Conservation (phyloP, 257 asterid species). For the Eucommia ulmoides region DNA sequence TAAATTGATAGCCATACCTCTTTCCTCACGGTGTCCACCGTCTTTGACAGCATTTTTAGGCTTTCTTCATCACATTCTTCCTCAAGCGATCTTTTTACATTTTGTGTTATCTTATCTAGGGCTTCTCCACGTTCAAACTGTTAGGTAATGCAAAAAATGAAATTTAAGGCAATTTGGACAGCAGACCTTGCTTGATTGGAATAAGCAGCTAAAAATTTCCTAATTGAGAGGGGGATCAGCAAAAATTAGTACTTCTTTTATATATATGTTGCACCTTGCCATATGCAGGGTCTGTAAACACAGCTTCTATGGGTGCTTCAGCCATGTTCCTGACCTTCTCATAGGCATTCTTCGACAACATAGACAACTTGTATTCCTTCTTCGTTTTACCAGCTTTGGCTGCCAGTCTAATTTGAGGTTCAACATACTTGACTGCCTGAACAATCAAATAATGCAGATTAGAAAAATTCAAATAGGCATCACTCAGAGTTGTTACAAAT, state of each 20-base stretch:
- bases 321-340: slow-evolving; percentile 74
- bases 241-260: slow-evolving; percentile 2
- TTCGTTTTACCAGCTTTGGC: slow-evolving; percentile 83
- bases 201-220: slow-evolving; percentile 1
- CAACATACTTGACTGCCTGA: slow-evolving; percentile 86
- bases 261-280: slow-evolving; percentile 56
- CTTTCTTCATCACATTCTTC: slow-evolving; percentile 83
- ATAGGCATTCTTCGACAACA: slow-evolving; percentile 53
- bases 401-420: slow-evolving; percentile 87
- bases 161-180: too few species aligned
- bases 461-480: slow-evolving; percentile 4
- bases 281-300: slow-evolving; percentile 83
- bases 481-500: slow-evolving; percentile 3
- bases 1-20: slow-evolving; percentile 53
- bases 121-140: slow-evolving; percentile 98
- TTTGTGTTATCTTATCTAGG: slow-evolving; percentile 64
- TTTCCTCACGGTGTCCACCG: slow-evolving; percentile 80
- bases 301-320: slow-evolving; percentile 77
- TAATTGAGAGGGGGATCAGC: neutral
- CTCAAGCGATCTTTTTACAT: slow-evolving; percentile 58
- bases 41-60: slow-evolving; percentile 62
- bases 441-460: slow-evolving; percentile 14
- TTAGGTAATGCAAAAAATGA: slow-evolving; percentile 16
- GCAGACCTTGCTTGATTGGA: too few species aligned
- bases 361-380: slow-evolving; percentile 60